Percentiles rank a stretch among this genome's conserved stretches.
Evolutionary conservation across 257 asterid species (phyloP).

Genomic region (Solanum infundibuliforme): DNA sequence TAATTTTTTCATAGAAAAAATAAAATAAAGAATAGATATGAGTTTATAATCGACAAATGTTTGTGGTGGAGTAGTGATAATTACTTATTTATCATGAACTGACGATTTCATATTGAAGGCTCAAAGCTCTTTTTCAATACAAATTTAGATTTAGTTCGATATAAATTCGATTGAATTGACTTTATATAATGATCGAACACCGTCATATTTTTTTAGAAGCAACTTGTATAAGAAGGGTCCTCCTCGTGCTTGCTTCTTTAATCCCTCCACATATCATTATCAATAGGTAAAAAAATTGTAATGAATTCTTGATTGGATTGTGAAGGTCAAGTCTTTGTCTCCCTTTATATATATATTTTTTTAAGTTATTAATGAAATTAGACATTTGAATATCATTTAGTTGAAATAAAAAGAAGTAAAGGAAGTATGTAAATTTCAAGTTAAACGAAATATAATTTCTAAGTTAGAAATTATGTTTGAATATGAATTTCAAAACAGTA

Average conservation of each 20-base stretch:
- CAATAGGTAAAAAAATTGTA: neutral
- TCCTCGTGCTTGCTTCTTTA: neutral
- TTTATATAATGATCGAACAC: neutral
- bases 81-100: too few relatives aligned
- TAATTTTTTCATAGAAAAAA: neutral
- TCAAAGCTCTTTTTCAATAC: neutral
- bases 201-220: neutral
- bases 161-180: neutral
- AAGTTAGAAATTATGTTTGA: neutral
- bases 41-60: neutral
- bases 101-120: accelerated
- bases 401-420: neutral
- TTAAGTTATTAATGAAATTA: neutral
- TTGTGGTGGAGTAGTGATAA: too few relatives aligned
- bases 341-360: neutral
- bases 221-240: neutral
- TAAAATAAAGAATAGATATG: neutral
- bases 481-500: neutral
- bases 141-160: accelerated
- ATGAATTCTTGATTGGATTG: neutral
- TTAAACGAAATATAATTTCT: neutral
- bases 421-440: neutral
- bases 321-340: neutral
- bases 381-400: neutral
- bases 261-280: neutral